A percentile compares a stretch with the other conserved stretches of the same genome.
Conservation (phyloP, 306 rosid genomes). For the Lotus japonicus region DNA sequence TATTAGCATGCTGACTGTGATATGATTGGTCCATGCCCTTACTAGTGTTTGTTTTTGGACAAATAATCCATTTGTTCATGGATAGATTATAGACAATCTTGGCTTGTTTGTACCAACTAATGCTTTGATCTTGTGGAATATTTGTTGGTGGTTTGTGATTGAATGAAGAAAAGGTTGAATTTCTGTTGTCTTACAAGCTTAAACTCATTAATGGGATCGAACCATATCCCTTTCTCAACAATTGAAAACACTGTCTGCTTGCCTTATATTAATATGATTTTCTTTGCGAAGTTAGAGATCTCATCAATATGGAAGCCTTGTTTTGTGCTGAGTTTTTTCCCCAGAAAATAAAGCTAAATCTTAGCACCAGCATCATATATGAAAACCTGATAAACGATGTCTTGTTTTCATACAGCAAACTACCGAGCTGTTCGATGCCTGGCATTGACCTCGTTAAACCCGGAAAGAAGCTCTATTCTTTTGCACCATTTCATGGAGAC, state of each 20-base stretch:
- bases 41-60: background rate
- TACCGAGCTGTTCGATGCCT: conserved; percentile 85
- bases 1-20: background rate
- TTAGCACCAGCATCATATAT: background rate
- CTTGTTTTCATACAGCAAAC: conserved; percentile 55
- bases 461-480: conserved; percentile 71
- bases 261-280: background rate
- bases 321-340: background rate
- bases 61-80: background rate
- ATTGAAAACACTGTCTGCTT: conserved; percentile 2
- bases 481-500: conserved; percentile 63
- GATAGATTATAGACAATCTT: background rate
- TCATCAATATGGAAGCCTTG: background rate
- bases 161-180: background rate
- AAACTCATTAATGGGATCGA: background rate
- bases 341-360: background rate
- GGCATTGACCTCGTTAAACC: conserved; percentile 70
- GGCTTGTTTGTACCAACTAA: background rate
- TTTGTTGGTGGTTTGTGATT: background rate
- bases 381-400: background rate
- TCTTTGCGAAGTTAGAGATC: background rate
- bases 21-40: background rate
- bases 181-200: background rate
- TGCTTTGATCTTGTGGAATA: background rate
- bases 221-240: background rate